phyloP scores from a whole-genome alignment of 1,284 basidiomycete species.

The Cutaneotrichosporon mucoides region DNA sequence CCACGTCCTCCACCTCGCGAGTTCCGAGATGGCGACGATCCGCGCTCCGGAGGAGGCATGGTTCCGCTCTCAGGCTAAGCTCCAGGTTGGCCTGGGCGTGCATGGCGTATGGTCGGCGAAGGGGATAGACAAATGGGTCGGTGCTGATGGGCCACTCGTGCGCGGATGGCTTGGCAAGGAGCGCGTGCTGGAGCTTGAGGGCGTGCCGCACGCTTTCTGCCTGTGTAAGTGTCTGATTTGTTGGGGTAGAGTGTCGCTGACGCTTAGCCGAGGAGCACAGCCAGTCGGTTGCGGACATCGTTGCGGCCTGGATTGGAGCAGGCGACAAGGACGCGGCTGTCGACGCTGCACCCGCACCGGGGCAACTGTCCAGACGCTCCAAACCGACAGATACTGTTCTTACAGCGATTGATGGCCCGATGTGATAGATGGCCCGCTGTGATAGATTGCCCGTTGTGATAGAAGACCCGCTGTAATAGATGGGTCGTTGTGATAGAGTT shows the following conservation, averaged over 20 bases:
- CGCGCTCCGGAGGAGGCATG: constrained; percentile 38
- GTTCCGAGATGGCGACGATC: constrained; percentile 45
- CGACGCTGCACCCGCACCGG: not conserved
- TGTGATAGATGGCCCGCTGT: no score
- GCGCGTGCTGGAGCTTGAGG: constrained; percentile 27
- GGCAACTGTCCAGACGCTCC: no score
- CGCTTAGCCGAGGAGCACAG: constrained; percentile 29
- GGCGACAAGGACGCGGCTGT: not conserved
- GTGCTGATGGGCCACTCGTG: constrained; percentile 37
- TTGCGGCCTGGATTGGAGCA: constrained; percentile 31
- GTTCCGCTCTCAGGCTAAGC: constrained; percentile 23
- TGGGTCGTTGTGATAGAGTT: no score
- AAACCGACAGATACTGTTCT: no score
- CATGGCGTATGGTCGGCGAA: constrained; percentile 36
- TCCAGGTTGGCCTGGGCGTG: constrained; percentile 13
- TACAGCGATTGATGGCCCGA: no score
- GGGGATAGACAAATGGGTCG: constrained; percentile 42
- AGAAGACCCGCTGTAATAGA: no score
- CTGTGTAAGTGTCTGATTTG: constrained; percentile 28
- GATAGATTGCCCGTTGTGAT: no score
- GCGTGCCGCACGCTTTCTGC: constrained; percentile 43
- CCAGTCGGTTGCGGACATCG: constrained; percentile 30
- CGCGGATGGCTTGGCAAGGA: constrained; percentile 29
- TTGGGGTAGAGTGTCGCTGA: not conserved
- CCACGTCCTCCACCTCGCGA: constrained; percentile 38